Percentiles rank a stretch among this genome's conserved stretches.
Conservation (phyloP, 2,329 filamentous ascomycete species). For the Didymella pinodella region DNA sequence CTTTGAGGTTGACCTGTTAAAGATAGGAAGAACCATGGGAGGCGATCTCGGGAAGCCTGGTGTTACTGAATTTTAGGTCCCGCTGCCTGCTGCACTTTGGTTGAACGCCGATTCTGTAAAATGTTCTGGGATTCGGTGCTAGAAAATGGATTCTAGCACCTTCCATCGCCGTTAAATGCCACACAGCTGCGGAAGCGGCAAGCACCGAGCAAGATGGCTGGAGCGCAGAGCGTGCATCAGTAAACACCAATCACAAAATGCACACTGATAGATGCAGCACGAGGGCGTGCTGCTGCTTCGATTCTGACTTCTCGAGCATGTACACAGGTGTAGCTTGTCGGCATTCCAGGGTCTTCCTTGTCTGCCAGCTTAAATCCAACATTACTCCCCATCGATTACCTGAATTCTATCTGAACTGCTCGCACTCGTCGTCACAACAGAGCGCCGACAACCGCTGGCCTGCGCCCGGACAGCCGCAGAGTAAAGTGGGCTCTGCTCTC, state of each 20-base stretch:
- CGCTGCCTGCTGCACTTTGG: constrained; percentile 41
- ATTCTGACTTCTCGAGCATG: constrained; percentile 2
- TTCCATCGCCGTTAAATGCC: constrained; percentile 32
- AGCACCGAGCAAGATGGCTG: constrained; percentile 35
- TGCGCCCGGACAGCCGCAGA: constrained; percentile 10
- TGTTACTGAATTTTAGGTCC: constrained; percentile 44
- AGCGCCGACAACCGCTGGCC: constrained; percentile 5
- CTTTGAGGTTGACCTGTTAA: constrained; percentile 47
- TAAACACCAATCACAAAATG: constrained; percentile 24
- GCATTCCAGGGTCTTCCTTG: constrained; percentile 20
- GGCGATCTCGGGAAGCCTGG: constrained; percentile 36
- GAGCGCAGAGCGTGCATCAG: constrained; percentile 21
- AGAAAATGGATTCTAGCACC: constrained; percentile 31
- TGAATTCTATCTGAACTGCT: not conserved
- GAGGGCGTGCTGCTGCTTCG: constrained; percentile 1
- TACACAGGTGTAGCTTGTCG: constrained; percentile 3
- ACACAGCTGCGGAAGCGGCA: constrained; percentile 26
- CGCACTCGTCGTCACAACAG: constrained; percentile 8
- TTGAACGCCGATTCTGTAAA: constrained; percentile 35
- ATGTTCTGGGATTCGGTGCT: constrained; percentile 39
- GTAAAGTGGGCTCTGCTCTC: constrained; percentile 11
- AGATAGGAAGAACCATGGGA: constrained; percentile 51
- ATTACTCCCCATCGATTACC: not conserved
- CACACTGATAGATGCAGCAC: not conserved
- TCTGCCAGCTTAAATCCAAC: constrained; percentile 4